phyloP scores from a whole-genome alignment of 257 asterid species.

The Catharanthus roseus region DNA sequence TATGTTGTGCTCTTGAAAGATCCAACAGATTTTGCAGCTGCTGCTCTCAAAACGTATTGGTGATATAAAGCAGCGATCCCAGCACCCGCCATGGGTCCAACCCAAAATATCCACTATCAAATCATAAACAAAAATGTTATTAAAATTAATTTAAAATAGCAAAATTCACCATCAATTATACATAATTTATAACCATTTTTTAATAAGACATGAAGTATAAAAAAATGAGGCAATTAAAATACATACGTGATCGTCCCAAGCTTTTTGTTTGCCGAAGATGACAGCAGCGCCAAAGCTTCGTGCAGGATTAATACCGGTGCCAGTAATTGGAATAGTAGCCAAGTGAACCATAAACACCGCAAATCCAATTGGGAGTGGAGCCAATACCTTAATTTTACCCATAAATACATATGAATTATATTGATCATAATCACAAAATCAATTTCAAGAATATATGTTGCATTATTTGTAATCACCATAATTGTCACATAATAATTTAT shows the following conservation, averaged over 20 bases:
- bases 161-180: too few relatives aligned
- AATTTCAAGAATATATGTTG: constrained; percentile 13
- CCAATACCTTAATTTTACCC: constrained; percentile 76
- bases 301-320: too few relatives aligned
- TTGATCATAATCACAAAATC: neutral
- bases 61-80: constrained; percentile 77
- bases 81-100: constrained; percentile 76
- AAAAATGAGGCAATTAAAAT: too few relatives aligned
- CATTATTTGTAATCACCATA: too few relatives aligned
- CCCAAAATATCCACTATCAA: constrained; percentile 83
- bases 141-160: too few relatives aligned
- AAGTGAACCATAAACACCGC: constrained; percentile 78
- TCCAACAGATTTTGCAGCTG: constrained; percentile 68
- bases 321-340: constrained; percentile 74
- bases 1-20: constrained; percentile 53
- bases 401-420: too few relatives aligned
- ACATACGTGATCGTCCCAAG: constrained; percentile 67
- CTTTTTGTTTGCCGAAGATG: constrained; percentile 47
- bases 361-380: constrained; percentile 79
- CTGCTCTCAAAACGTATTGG: constrained; percentile 62
- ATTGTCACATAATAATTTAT: too few relatives aligned
- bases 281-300: constrained; percentile 75
- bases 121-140: too few relatives aligned
- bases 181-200: too few relatives aligned
- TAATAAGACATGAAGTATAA: too few relatives aligned